Conservation (phyloP, 495 filamentous ascomycete species). For the Lentithecium fluviatile region DNA sequence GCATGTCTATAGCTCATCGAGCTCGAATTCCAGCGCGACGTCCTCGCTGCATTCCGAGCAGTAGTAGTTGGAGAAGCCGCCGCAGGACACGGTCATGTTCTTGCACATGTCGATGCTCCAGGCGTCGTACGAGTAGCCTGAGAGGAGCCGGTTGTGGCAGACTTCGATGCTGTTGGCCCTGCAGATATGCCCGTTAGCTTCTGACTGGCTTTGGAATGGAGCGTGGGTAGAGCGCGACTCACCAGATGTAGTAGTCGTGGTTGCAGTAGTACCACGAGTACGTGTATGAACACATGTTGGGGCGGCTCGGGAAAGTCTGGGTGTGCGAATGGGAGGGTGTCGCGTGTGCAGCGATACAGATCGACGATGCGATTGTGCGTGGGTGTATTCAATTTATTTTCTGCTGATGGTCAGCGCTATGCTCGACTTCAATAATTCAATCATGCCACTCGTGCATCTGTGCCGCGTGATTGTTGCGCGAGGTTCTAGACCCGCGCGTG, state of each 20-base stretch:
- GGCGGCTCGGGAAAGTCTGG: not conserved
- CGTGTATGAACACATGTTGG: constrained; percentile 40
- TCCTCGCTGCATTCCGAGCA: constrained; percentile 41
- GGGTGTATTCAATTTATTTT: not conserved
- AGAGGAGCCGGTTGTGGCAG: constrained; percentile 38
- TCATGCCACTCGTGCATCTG: too few relatives aligned
- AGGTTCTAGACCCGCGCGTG: too few relatives aligned
- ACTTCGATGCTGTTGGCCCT: constrained; percentile 38
- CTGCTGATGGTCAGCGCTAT: not conserved
- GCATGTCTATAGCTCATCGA: constrained; percentile 37
- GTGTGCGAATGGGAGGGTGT: not conserved
- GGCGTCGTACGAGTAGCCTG: constrained; percentile 42
- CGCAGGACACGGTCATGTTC: constrained; percentile 40
- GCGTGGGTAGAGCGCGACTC: not conserved
- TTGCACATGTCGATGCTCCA: constrained; percentile 45
- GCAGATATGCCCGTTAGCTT: not conserved
- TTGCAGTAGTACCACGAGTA: constrained; percentile 44
- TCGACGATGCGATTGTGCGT: not conserved
- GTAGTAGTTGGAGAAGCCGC: constrained; percentile 41
- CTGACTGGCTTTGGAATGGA: not conserved
- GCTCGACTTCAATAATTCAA: too few relatives aligned
- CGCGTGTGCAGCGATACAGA: not conserved
- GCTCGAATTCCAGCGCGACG: constrained; percentile 36
- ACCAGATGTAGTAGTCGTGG: constrained; percentile 43
- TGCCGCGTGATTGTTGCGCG: too few relatives aligned